These are phyloP conservation scores for Avena eriantha DNA, from an alignment of 176 grass and related monocot species.

Conservation along the genomic window DNA sequence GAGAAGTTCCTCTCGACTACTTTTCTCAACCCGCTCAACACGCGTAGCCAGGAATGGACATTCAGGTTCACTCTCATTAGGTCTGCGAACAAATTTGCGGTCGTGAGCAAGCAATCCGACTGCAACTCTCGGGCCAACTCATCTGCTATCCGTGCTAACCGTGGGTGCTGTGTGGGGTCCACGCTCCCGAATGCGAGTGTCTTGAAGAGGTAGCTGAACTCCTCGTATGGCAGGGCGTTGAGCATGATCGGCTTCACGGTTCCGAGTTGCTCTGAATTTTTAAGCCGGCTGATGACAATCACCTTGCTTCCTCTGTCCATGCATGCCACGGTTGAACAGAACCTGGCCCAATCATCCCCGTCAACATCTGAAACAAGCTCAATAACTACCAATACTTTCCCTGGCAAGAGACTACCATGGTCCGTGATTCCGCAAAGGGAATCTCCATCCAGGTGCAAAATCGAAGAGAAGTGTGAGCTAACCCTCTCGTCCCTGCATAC, in stretches of 20 bases:
- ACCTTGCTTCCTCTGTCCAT: constrained; percentile 13
- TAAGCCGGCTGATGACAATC: neutral
- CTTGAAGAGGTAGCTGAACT: constrained; percentile 27
- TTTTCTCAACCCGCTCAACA: neutral
- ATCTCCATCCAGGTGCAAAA: neutral
- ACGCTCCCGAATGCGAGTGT: constrained; percentile 7
- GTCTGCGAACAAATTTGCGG: neutral
- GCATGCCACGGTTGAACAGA: neutral
- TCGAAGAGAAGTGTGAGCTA: neutral
- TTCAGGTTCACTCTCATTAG: neutral
- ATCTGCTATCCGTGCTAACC: neutral
- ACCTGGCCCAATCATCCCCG: neutral
- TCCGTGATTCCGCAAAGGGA: neutral
- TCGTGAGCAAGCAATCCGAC: neutral
- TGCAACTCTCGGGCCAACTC: neutral
- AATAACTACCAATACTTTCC: neutral
- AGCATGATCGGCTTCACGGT: neutral
- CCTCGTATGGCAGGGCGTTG: neutral
- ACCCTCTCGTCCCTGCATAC: constrained; percentile 10
- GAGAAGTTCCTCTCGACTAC: neutral
- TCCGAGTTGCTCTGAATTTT: neutral
- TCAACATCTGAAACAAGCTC: neutral
- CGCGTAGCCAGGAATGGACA: neutral
- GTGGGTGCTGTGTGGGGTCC: neutral
- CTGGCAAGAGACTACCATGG: neutral